Base-by-base conservation (phyloP, 192 early-diverging fungal species). In the Coemansia sp. region DNA sequence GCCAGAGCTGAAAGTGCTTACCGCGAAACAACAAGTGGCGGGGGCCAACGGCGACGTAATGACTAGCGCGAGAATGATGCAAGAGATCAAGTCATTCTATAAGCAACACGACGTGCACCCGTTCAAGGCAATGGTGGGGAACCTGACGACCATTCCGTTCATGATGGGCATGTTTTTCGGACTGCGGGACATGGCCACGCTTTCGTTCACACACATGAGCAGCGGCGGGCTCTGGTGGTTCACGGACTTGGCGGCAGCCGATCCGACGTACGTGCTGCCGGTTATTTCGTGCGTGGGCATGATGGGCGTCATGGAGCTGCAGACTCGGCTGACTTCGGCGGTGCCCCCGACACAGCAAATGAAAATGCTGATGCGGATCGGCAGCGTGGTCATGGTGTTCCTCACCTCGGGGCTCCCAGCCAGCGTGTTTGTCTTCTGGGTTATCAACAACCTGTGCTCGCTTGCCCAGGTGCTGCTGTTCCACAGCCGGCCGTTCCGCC, bases 111-210 rank as follows among this genome's bases (percentile, higher is more conserved):
- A 81, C 4, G 78, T 88, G 41, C 81, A 77, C 53, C 87, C 91
- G 11, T 61, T 88, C 30, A 79, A 81, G 50, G 84, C 74, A 0
- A 53, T 94, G 35, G 42, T 70, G 11, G 75, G 84, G 55, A 82
- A 83, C 8, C 31, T 90, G 45, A 30, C 86, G n/a, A 87, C 92
- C 60, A 68, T 83, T 10, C 92, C 92, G 19, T 69, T 96, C 19
- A 87, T 92, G 76, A 83, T 98, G 53, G 73, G 78, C 9, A 85
- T 92, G 68, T 98, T 95, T 51, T 80, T 91, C 53, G 93, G 83
- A 2, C 50, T 97, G 39, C 75, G 83, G 55, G 82, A 75, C 17
- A 89, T 98, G 90, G 86, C 90, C 6, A 77, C 80, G 9, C 52
- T 91, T 15, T 87, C 89, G 10, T 86, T 95, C 3, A 89, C 94